Base-by-base conservation (phyloP, 108 stramenopile species). In the Pelagomonas calceolata region DNA sequence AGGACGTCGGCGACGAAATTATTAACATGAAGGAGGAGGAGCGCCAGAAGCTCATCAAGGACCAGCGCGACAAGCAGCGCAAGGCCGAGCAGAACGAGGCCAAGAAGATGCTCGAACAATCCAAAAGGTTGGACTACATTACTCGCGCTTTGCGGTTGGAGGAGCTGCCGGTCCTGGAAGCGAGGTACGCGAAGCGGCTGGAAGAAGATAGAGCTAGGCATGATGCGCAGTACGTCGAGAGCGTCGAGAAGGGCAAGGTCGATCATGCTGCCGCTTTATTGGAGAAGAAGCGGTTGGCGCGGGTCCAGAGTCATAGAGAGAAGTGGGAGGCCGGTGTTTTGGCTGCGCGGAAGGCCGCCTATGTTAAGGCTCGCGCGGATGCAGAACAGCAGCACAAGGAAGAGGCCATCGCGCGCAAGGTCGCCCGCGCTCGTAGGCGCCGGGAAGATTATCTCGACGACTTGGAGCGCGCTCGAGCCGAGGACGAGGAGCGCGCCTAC, bases 91-190 rank as follows among this genome's bases (percentile, higher is more conserved):
- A 90, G 73, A 94, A 92, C 46, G 91, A 91, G 67, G 89, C 88
- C 31, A 91, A 92, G 75, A 85, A 92, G 60, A 29, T 84, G 36
- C 82, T 83, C 66, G 91, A 94, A 66, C 82, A 85, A 66, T 91
- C 91, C 26, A 91, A 91, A 76, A 78, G 84, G 17, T 75, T 95
- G 33, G 96, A 95, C 83, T 93, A 95, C 74, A 72, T 92, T 71
- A 88, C 89, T 44, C 90, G 95, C 36, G 95, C 97, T n/a, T 81
- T 94, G 29, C 91, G 95, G 36, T 91, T 95, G 64, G 94, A 96
- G 78, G 94, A 95, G 77, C 80, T 91, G 64, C 90, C 90, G 37
- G 71, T 90, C 64, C 88, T 95, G 43, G 51, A 74, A 34, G 68
- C 68, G 32, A 45, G 73, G n/a, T 66, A 66, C 71, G 71, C 66